A percentile compares a stretch with the other conserved stretches of the same genome.
phyloP scores from a whole-genome alignment of 352 stramenopile genomes.

The Sclerospora graminicola region DNA sequence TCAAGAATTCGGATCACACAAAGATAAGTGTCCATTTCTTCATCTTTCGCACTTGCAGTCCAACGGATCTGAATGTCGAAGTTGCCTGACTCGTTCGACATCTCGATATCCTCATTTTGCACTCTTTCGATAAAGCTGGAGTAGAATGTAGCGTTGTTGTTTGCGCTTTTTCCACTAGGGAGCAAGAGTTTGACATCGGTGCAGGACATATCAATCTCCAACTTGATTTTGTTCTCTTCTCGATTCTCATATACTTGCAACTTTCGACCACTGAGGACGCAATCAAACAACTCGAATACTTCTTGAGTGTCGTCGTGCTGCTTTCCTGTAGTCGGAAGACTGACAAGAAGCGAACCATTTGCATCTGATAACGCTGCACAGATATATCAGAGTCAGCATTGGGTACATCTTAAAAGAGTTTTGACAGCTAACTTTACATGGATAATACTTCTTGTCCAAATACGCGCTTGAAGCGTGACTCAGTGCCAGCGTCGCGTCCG shows the following conservation, averaged over 20 bases:
- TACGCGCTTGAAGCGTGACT: slow-evolving; percentile 16
- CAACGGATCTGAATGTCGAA: slow-evolving; percentile 27
- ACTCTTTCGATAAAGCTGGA: slow-evolving; percentile 17
- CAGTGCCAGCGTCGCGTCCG: slow-evolving; percentile 30
- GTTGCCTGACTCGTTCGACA: slow-evolving; percentile 9
- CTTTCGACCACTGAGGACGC: slow-evolving; percentile 21
- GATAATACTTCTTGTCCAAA: slow-evolving; percentile 17
- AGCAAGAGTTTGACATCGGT: slow-evolving; percentile 26
- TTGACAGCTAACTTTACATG: slow-evolving; percentile 8
- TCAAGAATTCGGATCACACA: slow-evolving; percentile 41
- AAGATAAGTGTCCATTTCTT: not conserved
- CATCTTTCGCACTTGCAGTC: not conserved
- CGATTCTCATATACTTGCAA: slow-evolving; percentile 26
- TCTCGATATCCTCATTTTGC: slow-evolving; percentile 7
- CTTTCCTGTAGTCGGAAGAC: slow-evolving; percentile 5
- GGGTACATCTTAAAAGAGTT: not conserved
- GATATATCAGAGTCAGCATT: slow-evolving; percentile 1
- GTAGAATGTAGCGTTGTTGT: slow-evolving; percentile 8
- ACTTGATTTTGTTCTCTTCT: slow-evolving; percentile 7
- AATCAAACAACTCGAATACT: slow-evolving; percentile 29
- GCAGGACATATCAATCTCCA: slow-evolving; percentile 30
- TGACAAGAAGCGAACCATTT: slow-evolving; percentile 24
- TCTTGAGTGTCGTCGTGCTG: slow-evolving; percentile 3
- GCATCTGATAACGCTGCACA: slow-evolving; percentile 17
- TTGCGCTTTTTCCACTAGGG: slow-evolving; percentile 13